phyloP scores from a whole-genome alignment of 2,329 filamentous ascomycete genomes.

The Nectriaceae sp. region DNA sequence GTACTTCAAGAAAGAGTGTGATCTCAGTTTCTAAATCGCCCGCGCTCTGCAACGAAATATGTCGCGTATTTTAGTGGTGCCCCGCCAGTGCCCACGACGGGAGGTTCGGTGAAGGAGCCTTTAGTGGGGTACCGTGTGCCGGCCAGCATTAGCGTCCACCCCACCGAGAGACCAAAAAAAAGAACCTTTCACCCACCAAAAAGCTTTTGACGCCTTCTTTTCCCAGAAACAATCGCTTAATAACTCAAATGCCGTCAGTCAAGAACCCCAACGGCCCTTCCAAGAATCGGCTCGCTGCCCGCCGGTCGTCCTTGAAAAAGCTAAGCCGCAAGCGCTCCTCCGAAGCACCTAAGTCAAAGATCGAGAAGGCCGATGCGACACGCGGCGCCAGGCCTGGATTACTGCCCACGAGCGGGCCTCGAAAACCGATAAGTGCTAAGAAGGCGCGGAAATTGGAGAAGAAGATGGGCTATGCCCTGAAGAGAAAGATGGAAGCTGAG shows the following conservation, averaged over 20 bases:
- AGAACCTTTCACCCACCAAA: not conserved
- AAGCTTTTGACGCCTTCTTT: not conserved
- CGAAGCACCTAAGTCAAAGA: conserved; percentile 39
- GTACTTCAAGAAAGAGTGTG: no score
- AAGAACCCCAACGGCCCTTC: conserved; percentile 60
- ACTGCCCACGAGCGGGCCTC: conserved; percentile 57
- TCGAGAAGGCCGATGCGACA: conserved; percentile 43
- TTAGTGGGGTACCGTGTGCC: not conserved
- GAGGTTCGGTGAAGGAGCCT: not conserved
- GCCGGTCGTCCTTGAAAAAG: conserved; percentile 47
- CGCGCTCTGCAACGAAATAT: no score
- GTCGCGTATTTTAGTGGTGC: no score
- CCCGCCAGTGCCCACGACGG: no score
- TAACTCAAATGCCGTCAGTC: conserved; percentile 50
- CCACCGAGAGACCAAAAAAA: conserved; percentile 3
- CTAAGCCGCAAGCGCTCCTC: conserved; percentile 43
- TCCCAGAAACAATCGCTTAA: not conserved
- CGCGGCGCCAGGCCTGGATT: conserved; percentile 56
- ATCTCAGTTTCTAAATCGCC: no score
- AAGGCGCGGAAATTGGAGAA: conserved; percentile 58
- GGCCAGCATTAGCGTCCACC: not conserved
- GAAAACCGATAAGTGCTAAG: conserved; percentile 54
- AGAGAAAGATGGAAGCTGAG: conserved; percentile 52
- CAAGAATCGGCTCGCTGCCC: conserved; percentile 53
- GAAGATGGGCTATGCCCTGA: conserved; percentile 52